Base-by-base conservation (phyloP, 192 early-diverging fungal species). In the Rhizoclosmatium sp. region DNA sequence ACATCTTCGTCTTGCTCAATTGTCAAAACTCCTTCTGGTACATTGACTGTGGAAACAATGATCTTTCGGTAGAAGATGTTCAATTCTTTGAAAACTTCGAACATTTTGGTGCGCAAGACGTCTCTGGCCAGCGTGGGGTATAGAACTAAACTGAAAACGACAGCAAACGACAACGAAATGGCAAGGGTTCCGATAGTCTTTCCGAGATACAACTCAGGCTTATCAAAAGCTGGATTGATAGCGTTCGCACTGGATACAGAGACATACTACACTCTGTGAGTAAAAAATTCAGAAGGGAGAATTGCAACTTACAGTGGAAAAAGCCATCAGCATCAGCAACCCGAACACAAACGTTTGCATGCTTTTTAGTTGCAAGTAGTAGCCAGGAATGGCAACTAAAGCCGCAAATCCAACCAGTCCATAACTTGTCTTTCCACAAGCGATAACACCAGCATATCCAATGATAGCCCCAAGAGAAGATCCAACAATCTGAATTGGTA, bases 81-180 rank as follows among this genome's bases (percentile, higher is more conserved):
- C 47, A 80, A 39, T 40, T 71, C 47, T 39, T 39, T 42, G 60
- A 80, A 56, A 42, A 67, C 68, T 48, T 23, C 40, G 19, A 23
- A 41, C 16, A 80, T 60, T 4, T 47, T 41, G 39, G 10, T 16
- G 3, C 79, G 71, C n/a, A 80, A 47, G 7, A 67, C 54, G 42
- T 61, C 65, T 1, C 79, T 60, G 3, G 79, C 71, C 16, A 75
- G 79, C 16, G 71, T 80, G 19, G 79, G 79, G 62, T 80, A 80
- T 2, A 80, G 23, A 0, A 80, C 79, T n/a, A 80, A 65, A n/a
- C 56, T 80, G 65, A 80, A 80, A 47, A 80, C 75, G 40, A 80
- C 21, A 12, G 72, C n/a, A 49, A 80, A 80, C 3, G 54, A 44
- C 2, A 80, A 45, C 1, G 61, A 45, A 12, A 64, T 14, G n/a